Evolutionary conservation across 306 rosid genomes (phyloP).

Genomic region (Corylus americana): DNA sequence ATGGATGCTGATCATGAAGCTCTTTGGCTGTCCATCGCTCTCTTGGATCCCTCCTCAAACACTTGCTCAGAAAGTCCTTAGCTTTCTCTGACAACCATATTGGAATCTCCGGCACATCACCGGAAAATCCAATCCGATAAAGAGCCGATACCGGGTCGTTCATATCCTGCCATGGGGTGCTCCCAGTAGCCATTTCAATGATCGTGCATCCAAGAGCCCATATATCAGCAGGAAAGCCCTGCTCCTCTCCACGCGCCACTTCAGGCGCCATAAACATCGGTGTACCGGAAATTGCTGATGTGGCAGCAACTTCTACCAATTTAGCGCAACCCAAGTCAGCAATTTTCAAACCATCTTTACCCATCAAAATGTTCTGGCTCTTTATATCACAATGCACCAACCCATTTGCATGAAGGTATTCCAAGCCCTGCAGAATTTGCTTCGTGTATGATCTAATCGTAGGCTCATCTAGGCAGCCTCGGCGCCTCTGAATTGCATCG

Average conservation of each 20-base stretch:
- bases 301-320: conserved; percentile 6
- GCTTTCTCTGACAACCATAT: conserved; percentile 36
- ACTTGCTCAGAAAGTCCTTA: conserved; percentile 46
- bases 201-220: conserved; percentile 66
- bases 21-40: conserved; percentile 46
- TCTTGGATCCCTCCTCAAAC: conserved; percentile 40
- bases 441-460: conserved; percentile 31
- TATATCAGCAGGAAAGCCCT: conserved; percentile 46
- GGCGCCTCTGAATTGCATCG: conserved; percentile 29
- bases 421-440: conserved; percentile 53
- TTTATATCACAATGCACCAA: conserved; percentile 64
- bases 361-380: conserved; percentile 45
- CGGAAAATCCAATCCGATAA: conserved; percentile 46
- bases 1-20: conserved; percentile 49
- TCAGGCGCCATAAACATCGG: conserved; percentile 62
- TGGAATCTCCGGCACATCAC: conserved; percentile 37
- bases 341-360: conserved; percentile 33
- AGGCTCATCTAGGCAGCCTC: conserved; percentile 39
- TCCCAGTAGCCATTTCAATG: conserved; percentile 56
- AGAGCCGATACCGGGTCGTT: conserved; percentile 43
- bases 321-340: conserved; percentile 62
- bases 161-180: conserved; percentile 42
- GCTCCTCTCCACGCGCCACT: conserved; percentile 47
- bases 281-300: conserved; percentile 40
- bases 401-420: conserved; percentile 39